Evolutionary conservation across 2,329 filamentous ascomycete species (phyloP), one percentile per base, ranked within the genome.

Genomic region (Paraphoma sp.): DNA sequence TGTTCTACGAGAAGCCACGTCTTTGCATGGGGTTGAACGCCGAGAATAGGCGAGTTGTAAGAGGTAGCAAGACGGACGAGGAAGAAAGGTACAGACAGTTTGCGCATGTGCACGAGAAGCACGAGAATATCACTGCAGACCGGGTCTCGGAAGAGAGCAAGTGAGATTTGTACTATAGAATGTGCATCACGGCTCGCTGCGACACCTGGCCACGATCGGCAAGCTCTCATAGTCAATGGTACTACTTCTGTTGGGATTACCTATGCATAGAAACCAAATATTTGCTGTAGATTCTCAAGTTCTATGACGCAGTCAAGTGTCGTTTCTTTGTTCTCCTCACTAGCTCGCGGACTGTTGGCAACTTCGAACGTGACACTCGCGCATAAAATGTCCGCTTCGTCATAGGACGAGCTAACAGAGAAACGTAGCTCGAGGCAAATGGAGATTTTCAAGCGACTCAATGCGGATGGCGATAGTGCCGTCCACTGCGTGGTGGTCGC

Each of bases 1-100:
- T 74, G 67, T 74, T 76, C 59, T 69, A 63, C 29, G 67, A 76
- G 41, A 61, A 69, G 29, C 71, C 72, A 8, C 63, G 72, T 16
- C 36, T 68, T 0, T 64, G 67, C 12, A 75, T 76, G 72, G 73
- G 73, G 1, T 48, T 75, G 45, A 69, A 74, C 43, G 60, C 63
- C 53, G 67, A 71, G 31, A 65, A 69, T 11, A 54, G 59, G n/a
- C 51, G 31, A 4, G 68, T 71, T 2, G 53, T 69, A 2, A 51
- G 62, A 10, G 53, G 44, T 38, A 65, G 53, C 17, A 62, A 58
- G 48, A 59, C 45, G 9, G 68, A 70, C 50, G 68, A 68, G 44
- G 68, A 70, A 45, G 31, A 64, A 30, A 57, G 64, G 36, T 63
- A 60, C 18, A 66, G 57, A 38, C 41, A 60, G n/a, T 64, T 68